Evolutionary conservation across 257 asterid species (phyloP).

Genomic region (Buddleja alternifolia): DNA sequence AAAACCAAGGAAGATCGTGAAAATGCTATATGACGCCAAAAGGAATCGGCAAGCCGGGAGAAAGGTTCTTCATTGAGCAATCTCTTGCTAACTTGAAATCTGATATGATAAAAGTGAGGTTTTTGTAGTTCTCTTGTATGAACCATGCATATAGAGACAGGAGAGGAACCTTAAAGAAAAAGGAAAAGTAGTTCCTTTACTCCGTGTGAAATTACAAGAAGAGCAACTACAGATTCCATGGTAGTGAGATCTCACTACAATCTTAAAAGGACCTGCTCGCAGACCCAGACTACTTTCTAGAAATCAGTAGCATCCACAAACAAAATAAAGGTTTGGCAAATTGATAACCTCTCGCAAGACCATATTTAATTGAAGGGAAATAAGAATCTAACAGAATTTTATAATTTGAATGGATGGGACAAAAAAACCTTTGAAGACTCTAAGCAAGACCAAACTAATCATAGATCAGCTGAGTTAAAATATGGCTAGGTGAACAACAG

Average conservation of each 20-base stretch:
- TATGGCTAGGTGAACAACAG: background rate
- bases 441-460: slow-evolving; percentile 3
- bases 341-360: background rate
- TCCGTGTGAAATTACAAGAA: background rate
- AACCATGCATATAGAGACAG: background rate
- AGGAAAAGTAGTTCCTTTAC: background rate
- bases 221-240: background rate
- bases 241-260: background rate
- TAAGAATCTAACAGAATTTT: background rate
- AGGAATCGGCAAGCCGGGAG: background rate
- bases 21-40: background rate
- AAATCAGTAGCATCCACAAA: slow-evolving; percentile 1
- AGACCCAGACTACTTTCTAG: background rate
- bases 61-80: slow-evolving; percentile 7
- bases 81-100: slow-evolving; percentile 10
- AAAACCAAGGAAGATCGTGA: slow-evolving; percentile 5
- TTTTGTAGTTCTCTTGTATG: background rate
- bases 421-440: background rate
- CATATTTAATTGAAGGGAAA: background rate
- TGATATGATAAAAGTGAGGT: background rate
- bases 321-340: background rate
- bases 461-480: slow-evolving; percentile 1
- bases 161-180: background rate
- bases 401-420: background rate
- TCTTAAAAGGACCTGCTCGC: background rate